Conservation (phyloP, 257 asterid species). For the Capsicum rhomboideum region DNA sequence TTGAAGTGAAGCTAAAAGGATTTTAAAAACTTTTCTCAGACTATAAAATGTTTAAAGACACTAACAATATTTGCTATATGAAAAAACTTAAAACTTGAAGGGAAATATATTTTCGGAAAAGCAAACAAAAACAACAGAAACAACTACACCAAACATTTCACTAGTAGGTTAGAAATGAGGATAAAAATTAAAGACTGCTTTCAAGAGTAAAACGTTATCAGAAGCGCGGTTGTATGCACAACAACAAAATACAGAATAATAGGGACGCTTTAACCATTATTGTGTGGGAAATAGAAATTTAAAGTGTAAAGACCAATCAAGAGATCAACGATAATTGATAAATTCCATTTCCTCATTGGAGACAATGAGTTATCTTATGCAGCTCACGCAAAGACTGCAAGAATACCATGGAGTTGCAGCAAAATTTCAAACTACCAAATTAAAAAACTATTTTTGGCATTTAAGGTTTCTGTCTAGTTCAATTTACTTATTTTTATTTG, state of each 20-base stretch:
- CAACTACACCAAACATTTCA: background rate
- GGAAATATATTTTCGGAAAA: background rate
- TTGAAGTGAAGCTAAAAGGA: background rate
- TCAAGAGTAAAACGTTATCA: background rate
- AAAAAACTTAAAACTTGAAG: background rate
- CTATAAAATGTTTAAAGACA: background rate
- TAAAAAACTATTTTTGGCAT: background rate
- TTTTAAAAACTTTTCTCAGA: background rate
- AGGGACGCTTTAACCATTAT: background rate
- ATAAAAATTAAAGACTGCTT: background rate
- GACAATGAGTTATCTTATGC: background rate
- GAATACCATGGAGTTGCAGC: background rate
- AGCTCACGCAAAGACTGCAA: background rate
- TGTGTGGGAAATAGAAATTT: background rate
- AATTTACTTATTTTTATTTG: too few species aligned
- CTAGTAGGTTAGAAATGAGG: background rate
- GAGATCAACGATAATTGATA: background rate
- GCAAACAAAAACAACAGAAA: background rate
- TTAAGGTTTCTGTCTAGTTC: background rate
- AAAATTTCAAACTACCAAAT: background rate
- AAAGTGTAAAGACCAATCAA: background rate
- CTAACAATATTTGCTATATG: background rate
- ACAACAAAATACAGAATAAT: background rate
- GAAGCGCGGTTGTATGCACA: background rate
- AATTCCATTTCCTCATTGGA: background rate